phyloP scores from a whole-genome alignment of 2,329 filamentous ascomycete species.

The Rosellinia necatrix region DNA sequence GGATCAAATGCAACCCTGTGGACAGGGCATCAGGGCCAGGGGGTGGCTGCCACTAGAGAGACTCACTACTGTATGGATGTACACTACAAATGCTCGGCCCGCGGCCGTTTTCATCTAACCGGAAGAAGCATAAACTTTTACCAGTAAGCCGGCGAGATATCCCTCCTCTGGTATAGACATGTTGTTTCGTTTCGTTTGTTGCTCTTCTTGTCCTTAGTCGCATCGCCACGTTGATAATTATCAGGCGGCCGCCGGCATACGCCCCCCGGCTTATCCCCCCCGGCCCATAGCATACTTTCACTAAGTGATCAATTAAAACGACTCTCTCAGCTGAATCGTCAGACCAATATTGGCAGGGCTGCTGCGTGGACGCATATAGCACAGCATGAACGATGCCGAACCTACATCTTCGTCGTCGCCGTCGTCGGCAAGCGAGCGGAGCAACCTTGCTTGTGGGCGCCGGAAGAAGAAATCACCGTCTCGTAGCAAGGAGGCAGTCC shows the following conservation, averaged over 20 bases:
- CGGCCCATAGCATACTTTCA: neutral
- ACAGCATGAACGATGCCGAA: conserved; percentile 1
- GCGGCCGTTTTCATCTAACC: conserved; percentile 16
- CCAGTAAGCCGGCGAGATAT: neutral
- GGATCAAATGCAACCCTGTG: conserved; percentile 4
- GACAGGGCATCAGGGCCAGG: conserved; percentile 4
- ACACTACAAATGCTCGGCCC: neutral
- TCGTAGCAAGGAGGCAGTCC: too few relatives aligned
- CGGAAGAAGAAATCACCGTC: too few relatives aligned
- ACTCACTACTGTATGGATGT: too few relatives aligned
- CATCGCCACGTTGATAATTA: too few relatives aligned
- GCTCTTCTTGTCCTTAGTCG: too few relatives aligned
- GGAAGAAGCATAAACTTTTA: conserved; percentile 13
- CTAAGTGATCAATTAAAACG: too few relatives aligned
- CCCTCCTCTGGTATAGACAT: too few relatives aligned
- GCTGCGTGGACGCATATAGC: conserved; percentile 8
- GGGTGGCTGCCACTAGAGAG: neutral
- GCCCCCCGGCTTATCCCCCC: too few relatives aligned
- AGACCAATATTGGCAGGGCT: conserved; percentile 21
- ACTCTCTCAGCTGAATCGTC: conserved; percentile 24
- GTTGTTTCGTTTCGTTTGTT: too few relatives aligned
- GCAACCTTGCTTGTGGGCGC: neutral
- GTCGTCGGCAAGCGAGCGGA: conserved; percentile 12
- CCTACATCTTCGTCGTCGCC: too few relatives aligned
- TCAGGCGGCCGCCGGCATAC: too few relatives aligned